Evolutionary conservation across 2,329 filamentous ascomycete species (phyloP).

Genomic region (Botryotinia narcissicola): DNA sequence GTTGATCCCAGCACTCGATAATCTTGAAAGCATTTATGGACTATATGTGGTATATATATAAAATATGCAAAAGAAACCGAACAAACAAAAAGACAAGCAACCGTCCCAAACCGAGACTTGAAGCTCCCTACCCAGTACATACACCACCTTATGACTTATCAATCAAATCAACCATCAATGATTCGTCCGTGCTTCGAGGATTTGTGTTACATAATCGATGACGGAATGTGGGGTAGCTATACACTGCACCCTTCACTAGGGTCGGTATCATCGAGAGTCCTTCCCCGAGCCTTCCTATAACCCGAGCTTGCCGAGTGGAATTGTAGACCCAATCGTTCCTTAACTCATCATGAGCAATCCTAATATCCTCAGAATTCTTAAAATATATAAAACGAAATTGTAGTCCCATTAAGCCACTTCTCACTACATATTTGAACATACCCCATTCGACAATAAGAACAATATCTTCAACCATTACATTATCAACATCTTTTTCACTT

Average conservation of each 20-base stretch:
- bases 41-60: too few species aligned
- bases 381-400: not conserved
- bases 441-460: not conserved
- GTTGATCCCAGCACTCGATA: not conserved
- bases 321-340: not conserved
- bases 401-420: not conserved
- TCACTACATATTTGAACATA: not conserved
- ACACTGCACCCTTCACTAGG: too few species aligned
- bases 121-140: not conserved
- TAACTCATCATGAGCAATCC: not conserved
- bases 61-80: too few species aligned
- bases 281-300: too few species aligned
- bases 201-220: not conserved
- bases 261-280: too few species aligned
- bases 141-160: not conserved
- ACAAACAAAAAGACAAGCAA: not conserved
- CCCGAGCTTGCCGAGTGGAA: not conserved
- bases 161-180: not conserved
- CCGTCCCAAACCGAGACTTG: not conserved
- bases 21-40: not conserved
- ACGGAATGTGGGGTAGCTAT: constrained; percentile 10
- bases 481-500: too few species aligned
- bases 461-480: not conserved
- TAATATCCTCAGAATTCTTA: not conserved
- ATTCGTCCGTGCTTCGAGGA: not conserved